Percentiles rank a stretch among this genome's conserved stretches.
Evolutionary conservation across 352 stramenopile species (phyloP).

Genomic region (Phytophthora pisi): DNA sequence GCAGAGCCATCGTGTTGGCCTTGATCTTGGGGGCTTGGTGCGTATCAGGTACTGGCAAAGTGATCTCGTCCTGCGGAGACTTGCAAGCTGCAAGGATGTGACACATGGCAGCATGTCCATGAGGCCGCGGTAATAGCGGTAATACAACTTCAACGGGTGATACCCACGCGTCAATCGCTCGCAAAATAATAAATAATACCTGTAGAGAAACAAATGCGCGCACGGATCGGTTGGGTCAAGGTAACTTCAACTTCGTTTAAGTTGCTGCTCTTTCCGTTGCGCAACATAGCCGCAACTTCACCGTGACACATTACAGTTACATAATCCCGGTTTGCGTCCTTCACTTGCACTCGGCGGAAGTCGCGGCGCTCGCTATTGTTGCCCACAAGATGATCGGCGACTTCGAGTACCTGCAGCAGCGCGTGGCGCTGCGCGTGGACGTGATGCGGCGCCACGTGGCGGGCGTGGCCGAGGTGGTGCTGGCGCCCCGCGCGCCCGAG

Average conservation of each 20-base stretch:
- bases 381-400: conserved; percentile 69
- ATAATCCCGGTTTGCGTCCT: too few relatives aligned
- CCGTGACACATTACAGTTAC: too few relatives aligned
- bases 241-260: conserved; percentile 1
- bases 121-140: neutral
- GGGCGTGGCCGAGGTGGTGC: conserved; percentile 73
- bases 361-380: too few relatives aligned
- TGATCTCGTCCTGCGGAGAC: neutral
- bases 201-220: too few relatives aligned
- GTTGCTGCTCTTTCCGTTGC: neutral
- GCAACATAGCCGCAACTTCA: neutral
- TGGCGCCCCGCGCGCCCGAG: conserved; percentile 62
- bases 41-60: neutral
- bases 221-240: neutral
- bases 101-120: conserved; percentile 19
- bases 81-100: conserved; percentile 7
- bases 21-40: neutral
- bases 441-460: conserved; percentile 64
- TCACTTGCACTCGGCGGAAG: too few relatives aligned
- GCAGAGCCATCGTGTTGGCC: neutral
- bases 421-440: conserved; percentile 76
- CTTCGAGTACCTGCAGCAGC: conserved; percentile 88
- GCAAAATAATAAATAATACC: too few relatives aligned
- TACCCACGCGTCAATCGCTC: neutral
- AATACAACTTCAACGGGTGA: conserved; percentile 14